Percentiles rank a stretch among this genome's conserved stretches.
Evolutionary conservation across 352 stramenopile species (phyloP).

Genomic region (Elongisporangium undulatum): DNA sequence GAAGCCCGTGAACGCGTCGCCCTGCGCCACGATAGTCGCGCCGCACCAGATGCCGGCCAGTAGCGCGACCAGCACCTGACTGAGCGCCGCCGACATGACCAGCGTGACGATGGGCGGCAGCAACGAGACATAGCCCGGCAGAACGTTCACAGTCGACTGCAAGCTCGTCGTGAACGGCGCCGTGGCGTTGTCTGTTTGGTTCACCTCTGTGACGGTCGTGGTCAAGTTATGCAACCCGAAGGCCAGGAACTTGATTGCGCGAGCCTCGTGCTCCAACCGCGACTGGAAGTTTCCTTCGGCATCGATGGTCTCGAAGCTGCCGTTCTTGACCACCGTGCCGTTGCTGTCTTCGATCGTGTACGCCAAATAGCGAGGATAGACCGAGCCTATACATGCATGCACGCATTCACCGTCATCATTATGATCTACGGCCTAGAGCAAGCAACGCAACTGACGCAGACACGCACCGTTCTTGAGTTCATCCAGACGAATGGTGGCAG

Average conservation of each 20-base stretch:
- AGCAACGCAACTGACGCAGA: conserved; percentile 1
- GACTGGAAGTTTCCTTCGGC: conserved; percentile 59
- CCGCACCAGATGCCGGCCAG: conserved; percentile 86
- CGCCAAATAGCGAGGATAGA: conserved; percentile 58
- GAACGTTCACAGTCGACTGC: conserved; percentile 46
- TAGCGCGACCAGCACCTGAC: conserved; percentile 78
- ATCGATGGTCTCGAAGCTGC: conserved; percentile 61
- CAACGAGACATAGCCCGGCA: conserved; percentile 68
- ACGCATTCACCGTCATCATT: conserved; percentile 1
- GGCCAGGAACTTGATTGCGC: conserved; percentile 27
- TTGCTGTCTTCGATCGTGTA: conserved; percentile 52
- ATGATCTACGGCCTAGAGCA: neutral
- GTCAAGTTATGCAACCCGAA: conserved; percentile 53
- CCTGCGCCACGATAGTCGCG: conserved; percentile 74
- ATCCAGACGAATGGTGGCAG: conserved; percentile 54
- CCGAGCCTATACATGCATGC: conserved; percentile 31
- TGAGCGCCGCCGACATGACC: conserved; percentile 63
- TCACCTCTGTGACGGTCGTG: conserved; percentile 26
- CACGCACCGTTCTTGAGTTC: conserved; percentile 69
- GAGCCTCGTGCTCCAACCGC: conserved; percentile 24
- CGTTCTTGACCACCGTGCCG: conserved; percentile 48
- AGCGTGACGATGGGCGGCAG: conserved; percentile 72
- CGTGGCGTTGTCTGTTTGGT: conserved; percentile 21
- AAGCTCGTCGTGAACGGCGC: conserved; percentile 31
- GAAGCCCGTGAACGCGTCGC: conserved; percentile 72